Percentiles rank a stretch among this genome's conserved stretches.
Evolutionary conservation across 371 early-diverging fungal species (phyloP).

Genomic region (Mucor indicus): DNA sequence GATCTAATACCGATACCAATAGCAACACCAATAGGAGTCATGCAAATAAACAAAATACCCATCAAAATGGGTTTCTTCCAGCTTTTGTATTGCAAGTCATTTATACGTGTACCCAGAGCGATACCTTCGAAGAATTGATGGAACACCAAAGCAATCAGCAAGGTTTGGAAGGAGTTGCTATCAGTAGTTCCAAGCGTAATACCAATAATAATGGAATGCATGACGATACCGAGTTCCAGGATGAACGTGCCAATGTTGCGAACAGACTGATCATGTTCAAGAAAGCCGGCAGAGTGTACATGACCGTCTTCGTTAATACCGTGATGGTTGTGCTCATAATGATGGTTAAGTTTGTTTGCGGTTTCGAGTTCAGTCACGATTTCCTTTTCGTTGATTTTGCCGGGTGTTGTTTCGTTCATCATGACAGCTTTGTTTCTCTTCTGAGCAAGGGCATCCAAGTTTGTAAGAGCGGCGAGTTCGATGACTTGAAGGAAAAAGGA

Average conservation of each 20-base stretch:
- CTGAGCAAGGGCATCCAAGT: constrained; percentile 17
- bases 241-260: constrained; percentile 48
- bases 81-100: constrained; percentile 36
- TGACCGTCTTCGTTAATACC: constrained; percentile 36
- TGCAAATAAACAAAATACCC: constrained; percentile 45
- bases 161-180: constrained; percentile 59
- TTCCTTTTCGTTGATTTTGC: constrained; percentile 2
- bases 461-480: constrained; percentile 29
- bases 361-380: background rate
- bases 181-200: constrained; percentile 69
- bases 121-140: constrained; percentile 77
- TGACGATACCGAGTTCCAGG: constrained; percentile 80
- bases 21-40: constrained; percentile 62
- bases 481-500: constrained; percentile 31
- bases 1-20: constrained; percentile 56
- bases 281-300: constrained; percentile 45
- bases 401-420: background rate
- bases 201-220: constrained; percentile 88
- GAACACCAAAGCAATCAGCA: constrained; percentile 77
- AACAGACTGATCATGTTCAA: constrained; percentile 26
- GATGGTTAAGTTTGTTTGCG: background rate
- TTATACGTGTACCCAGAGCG: constrained; percentile 53
- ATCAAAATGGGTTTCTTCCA: constrained; percentile 33
- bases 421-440: background rate
- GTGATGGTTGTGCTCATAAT: constrained; percentile 18